Evolutionary conservation across 164 flowering plant species (phyloP).

Genomic region (Umbellularia californica): DNA sequence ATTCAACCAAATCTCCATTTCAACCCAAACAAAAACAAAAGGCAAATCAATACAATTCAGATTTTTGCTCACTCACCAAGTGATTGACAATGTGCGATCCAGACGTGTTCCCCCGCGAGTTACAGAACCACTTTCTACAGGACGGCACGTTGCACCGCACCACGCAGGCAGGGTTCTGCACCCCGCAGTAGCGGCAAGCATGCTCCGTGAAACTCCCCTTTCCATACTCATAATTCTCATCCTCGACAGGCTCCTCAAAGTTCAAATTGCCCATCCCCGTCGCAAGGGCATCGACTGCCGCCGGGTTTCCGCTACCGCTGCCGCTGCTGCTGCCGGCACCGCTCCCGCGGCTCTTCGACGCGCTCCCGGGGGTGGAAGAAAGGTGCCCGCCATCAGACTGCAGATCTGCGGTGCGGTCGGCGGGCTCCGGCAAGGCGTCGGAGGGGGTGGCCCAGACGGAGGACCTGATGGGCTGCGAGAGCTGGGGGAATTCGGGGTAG

Average conservation of each 20-base stretch:
- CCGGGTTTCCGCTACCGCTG: slow-evolving; percentile 26
- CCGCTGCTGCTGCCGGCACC: slow-evolving; percentile 19
- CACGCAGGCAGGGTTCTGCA: slow-evolving; percentile 94
- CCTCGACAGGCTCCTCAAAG: slow-evolving; percentile 91
- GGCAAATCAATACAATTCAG: background rate
- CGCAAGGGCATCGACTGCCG: slow-evolving; percentile 67
- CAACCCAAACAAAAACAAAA: background rate
- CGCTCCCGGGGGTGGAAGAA: slow-evolving; percentile 35
- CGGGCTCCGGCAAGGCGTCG: slow-evolving; percentile 42
- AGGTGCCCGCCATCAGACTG: slow-evolving; percentile 49
- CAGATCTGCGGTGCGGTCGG: slow-evolving; percentile 34
- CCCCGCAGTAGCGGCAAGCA: slow-evolving; percentile 92
- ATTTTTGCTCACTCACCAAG: slow-evolving; percentile 62
- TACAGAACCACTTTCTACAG: slow-evolving; percentile 97
- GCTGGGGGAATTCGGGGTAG: slow-evolving; percentile 60
- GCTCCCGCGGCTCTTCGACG: slow-evolving; percentile 34
- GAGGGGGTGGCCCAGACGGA: slow-evolving; percentile 72
- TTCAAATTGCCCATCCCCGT: slow-evolving; percentile 78
- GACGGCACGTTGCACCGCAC: slow-evolving; percentile 94
- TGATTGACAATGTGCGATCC: slow-evolving; percentile 98
- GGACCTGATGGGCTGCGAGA: slow-evolving; percentile 62
- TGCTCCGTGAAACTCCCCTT: slow-evolving; percentile 78
- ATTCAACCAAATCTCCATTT: background rate
- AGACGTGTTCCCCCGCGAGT: slow-evolving; percentile 96
- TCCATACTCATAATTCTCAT: slow-evolving; percentile 59